Percentiles rank a stretch among this genome's conserved stretches.
Evolutionary conservation across 2,329 filamentous ascomycete genomes (phyloP).

Genomic region (Phialophora expanda): DNA sequence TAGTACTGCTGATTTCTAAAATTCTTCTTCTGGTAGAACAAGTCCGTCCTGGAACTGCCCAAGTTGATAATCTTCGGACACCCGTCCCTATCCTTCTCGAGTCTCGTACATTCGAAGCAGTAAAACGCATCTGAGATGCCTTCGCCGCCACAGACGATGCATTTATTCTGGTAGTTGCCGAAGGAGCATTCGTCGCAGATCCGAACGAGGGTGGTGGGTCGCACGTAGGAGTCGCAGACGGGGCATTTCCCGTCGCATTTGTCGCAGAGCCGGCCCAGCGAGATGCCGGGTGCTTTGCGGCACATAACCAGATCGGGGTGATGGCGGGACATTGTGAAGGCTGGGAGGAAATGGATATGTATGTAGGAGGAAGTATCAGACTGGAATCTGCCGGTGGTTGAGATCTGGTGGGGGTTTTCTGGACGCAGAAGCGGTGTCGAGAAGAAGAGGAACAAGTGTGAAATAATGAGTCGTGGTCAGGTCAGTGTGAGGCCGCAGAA

Average conservation of each 20-base stretch:
- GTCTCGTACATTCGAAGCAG: constrained; percentile 95
- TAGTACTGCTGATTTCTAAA: constrained; percentile 61
- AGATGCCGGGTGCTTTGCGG: constrained; percentile 96
- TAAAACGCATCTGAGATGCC: constrained; percentile 99
- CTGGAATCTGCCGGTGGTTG: background rate
- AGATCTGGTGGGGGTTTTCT: background rate
- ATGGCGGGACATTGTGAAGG: constrained; percentile 79
- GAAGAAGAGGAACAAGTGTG: background rate
- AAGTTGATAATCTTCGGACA: constrained; percentile 99
- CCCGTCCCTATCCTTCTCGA: constrained; percentile 96
- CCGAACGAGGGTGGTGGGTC: constrained; percentile 92
- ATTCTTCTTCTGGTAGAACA: constrained; percentile 78
- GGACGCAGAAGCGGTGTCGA: background rate
- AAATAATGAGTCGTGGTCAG: background rate
- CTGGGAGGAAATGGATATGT: background rate
- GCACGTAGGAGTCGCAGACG: constrained; percentile 98
- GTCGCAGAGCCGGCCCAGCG: constrained; percentile 97
- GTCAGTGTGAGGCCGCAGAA: constrained; percentile 4
- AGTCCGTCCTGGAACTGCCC: constrained; percentile 91
- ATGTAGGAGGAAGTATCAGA: background rate
- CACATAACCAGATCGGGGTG: constrained; percentile 99
- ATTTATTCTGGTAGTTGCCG: constrained; percentile 99
- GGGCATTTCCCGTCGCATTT: constrained; percentile 99
- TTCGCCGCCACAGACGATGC: constrained; percentile 96
- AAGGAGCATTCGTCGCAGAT: constrained; percentile 99